phyloP scores from a whole-genome alignment of 345 rosid genomes.

The Euphorbia lathyris region DNA sequence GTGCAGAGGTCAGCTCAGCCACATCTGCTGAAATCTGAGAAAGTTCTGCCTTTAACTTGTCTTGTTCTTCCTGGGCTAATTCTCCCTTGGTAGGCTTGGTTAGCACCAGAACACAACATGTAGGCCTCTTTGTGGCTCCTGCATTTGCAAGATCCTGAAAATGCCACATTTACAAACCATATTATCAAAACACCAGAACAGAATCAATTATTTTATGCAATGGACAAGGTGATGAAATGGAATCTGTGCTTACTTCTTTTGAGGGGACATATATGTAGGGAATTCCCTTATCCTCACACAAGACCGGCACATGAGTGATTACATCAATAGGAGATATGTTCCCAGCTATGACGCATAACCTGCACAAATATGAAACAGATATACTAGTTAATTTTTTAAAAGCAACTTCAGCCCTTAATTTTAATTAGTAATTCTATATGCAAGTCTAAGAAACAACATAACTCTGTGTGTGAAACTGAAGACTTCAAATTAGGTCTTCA shows the following conservation, averaged over 20 bases:
- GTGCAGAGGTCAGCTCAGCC: slow-evolving; percentile 54
- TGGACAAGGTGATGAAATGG: too few relatives aligned
- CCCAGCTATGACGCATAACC: slow-evolving; percentile 91
- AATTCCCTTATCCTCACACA: slow-evolving; percentile 82
- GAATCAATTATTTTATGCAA: too few relatives aligned
- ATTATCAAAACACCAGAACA: not conserved
- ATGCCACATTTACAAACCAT: too few relatives aligned
- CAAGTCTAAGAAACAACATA: not conserved
- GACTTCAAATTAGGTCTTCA: not conserved
- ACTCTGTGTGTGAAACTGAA: not conserved
- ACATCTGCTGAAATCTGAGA: slow-evolving; percentile 61
- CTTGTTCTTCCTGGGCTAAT: slow-evolving; percentile 54
- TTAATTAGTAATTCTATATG: not conserved
- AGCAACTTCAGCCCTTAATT: not conserved
- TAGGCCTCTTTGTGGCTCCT: slow-evolving; percentile 88
- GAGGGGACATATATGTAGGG: slow-evolving; percentile 86
- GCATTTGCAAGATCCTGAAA: slow-evolving; percentile 95
- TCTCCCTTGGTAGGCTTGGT: slow-evolving; percentile 85
- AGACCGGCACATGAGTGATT: slow-evolving; percentile 86
- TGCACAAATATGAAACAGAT: slow-evolving; percentile 26
- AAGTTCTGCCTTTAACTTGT: slow-evolving; percentile 60
- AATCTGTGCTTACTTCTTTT: slow-evolving; percentile 63
- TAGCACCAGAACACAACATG: slow-evolving; percentile 85
- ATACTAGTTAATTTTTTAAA: not conserved
- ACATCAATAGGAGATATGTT: slow-evolving; percentile 98